Percentiles rank a stretch among this genome's conserved stretches.
These are phyloP conservation scores for Dactylis glomerata DNA, from an alignment of 176 grass and related monocot species.

Conservation along the genomic window DNA sequence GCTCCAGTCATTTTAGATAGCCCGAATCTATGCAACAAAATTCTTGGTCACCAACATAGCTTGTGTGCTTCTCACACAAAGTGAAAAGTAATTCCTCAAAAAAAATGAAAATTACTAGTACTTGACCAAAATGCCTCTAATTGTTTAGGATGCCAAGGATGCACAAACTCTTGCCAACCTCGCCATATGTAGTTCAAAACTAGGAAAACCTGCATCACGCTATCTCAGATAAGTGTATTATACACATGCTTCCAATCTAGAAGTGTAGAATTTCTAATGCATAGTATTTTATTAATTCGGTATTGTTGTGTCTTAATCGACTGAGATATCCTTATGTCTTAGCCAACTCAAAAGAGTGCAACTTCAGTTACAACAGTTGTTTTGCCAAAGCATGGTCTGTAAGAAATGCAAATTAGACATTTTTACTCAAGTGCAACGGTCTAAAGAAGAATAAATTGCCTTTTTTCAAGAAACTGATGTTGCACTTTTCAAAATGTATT, in stretches of 20 bases:
- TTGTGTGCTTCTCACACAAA: not conserved
- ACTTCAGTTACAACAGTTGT: no score
- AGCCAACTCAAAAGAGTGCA: no score
- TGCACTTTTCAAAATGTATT: not conserved
- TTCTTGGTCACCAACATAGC: not conserved
- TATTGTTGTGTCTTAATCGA: no score
- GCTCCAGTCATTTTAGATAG: not conserved
- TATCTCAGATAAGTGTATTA: constrained; percentile 56
- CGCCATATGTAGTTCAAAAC: constrained; percentile 63
- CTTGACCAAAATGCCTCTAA: not conserved
- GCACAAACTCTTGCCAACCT: constrained; percentile 76
- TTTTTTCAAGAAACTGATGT: not conserved
- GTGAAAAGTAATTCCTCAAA: not conserved
- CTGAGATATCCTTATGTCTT: no score
- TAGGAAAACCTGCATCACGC: constrained; percentile 67
- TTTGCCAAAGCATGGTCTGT: no score
- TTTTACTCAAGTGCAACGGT: no score
- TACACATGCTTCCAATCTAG: not conserved
- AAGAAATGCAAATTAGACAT: no score
- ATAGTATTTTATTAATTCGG: no score
- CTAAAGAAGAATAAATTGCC: not conserved
- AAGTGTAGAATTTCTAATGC: not conserved
- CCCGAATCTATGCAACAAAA: not conserved
- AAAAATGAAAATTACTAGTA: no score
- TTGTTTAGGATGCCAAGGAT: constrained; percentile 68